Conservation (phyloP, 2,329 filamentous ascomycete genomes). For the Hypoxylon sp. region DNA sequence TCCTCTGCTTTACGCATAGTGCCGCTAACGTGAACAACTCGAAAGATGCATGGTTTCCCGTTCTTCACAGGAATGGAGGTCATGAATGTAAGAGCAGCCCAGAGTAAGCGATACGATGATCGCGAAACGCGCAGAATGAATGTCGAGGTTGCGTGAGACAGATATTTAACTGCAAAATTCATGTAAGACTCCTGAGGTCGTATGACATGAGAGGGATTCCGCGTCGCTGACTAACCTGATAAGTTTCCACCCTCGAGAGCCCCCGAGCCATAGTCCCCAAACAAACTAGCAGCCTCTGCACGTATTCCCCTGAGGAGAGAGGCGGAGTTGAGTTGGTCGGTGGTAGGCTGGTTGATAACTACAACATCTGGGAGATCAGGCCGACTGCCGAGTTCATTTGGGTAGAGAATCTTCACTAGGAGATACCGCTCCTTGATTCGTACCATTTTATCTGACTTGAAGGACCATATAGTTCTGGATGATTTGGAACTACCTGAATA, state of each 20-base stretch:
- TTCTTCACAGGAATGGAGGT: constrained; percentile 74
- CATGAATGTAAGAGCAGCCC: constrained; percentile 89
- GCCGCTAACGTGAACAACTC: constrained; percentile 88
- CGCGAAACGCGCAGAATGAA: constrained; percentile 90
- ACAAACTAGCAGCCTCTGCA: constrained; percentile 77
- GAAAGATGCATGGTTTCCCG: constrained; percentile 80
- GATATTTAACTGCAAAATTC: constrained; percentile 81
- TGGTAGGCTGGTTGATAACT: constrained; percentile 83
- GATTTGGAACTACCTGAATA: neutral
- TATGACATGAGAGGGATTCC: neutral
- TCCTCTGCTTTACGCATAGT: constrained; percentile 94
- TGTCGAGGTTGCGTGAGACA: constrained; percentile 92
- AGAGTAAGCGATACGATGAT: constrained; percentile 87
- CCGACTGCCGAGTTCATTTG: constrained; percentile 65
- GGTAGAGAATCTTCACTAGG: constrained; percentile 93
- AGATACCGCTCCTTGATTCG: constrained; percentile 97
- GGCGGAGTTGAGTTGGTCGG: constrained; percentile 76
- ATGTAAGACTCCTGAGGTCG: constrained; percentile 49
- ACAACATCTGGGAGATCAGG: constrained; percentile 71
- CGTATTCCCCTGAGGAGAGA: constrained; percentile 78
- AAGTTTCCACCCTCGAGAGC: constrained; percentile 76
- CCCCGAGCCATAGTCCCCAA: constrained; percentile 91
- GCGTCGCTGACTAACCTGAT: constrained; percentile 67
- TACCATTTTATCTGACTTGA: constrained; percentile 75
- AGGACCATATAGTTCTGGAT: neutral